Percentiles rank a stretch among this genome's conserved stretches.
Conservation (phyloP, 495 filamentous ascomycete genomes). For the Apiosordaria backusii region DNA sequence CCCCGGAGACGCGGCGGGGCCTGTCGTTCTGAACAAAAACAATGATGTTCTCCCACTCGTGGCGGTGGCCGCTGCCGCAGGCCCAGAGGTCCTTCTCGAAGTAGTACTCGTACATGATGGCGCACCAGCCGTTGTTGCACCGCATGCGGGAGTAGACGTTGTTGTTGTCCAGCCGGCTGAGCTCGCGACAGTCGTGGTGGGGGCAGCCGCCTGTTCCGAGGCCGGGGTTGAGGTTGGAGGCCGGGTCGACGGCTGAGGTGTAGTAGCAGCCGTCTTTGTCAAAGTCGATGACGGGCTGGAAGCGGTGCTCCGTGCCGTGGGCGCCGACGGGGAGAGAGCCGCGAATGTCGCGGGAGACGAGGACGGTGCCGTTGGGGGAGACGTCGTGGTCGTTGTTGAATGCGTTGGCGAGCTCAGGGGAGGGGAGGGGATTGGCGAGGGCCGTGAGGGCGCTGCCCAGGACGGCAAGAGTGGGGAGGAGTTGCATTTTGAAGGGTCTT, state of each 20-base stretch:
- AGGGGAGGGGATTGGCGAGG: not conserved
- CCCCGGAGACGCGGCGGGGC: slow-evolving; percentile 28
- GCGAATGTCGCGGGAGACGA: not conserved
- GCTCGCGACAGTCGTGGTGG: slow-evolving; percentile 26
- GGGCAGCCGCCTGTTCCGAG: slow-evolving; percentile 19
- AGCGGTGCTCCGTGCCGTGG: slow-evolving; percentile 17
- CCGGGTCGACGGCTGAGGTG: slow-evolving; percentile 31
- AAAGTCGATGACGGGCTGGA: slow-evolving; percentile 37
- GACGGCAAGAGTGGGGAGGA: not conserved
- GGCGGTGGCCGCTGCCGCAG: slow-evolving; percentile 27
- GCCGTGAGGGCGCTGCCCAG: slow-evolving; percentile 4
- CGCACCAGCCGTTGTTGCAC: slow-evolving; percentile 30
- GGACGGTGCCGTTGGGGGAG: not conserved
- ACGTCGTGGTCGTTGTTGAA: not conserved
- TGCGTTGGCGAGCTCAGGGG: not conserved
- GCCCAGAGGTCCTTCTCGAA: slow-evolving; percentile 35
- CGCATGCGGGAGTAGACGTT: slow-evolving; percentile 36
- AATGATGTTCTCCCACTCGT: slow-evolving; percentile 40
- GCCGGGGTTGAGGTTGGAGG: slow-evolving; percentile 32
- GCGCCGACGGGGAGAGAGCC: slow-evolving; percentile 3
- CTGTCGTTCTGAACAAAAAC: slow-evolving; percentile 30
- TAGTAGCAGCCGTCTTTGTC: slow-evolving; percentile 38
- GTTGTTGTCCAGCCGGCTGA: slow-evolving; percentile 28
- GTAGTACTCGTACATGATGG: slow-evolving; percentile 35
- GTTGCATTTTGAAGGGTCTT: not conserved